A percentile compares a stretch with the other conserved stretches of the same genome.
Conservation (phyloP, 768 basidiomycete species). For the Tulasnella sp. region DNA sequence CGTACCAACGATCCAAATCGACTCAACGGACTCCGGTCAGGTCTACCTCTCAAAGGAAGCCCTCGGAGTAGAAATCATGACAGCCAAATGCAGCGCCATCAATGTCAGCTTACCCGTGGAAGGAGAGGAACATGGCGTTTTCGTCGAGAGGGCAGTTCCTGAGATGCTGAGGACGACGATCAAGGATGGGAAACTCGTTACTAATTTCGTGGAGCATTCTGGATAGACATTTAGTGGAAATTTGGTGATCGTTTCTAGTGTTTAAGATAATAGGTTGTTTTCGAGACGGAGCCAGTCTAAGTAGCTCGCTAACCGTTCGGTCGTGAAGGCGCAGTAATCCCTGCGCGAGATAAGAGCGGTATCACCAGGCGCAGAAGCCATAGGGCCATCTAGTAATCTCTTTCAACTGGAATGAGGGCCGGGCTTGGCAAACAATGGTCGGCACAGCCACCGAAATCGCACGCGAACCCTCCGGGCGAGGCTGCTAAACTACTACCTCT, state of each 20-base stretch:
- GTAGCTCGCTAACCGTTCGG: too few species aligned
- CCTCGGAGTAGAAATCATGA: constrained; percentile 79
- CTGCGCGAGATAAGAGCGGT: too few species aligned
- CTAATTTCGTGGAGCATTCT: constrained; percentile 80
- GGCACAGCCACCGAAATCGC: neutral
- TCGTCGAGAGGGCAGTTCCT: constrained; percentile 82
- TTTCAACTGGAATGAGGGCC: too few species aligned
- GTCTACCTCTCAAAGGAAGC: constrained; percentile 86
- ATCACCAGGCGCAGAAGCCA: too few species aligned
- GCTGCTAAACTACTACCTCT: neutral
- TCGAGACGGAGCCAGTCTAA: neutral
- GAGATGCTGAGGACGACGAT: constrained; percentile 93
- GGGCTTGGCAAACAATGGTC: neutral
- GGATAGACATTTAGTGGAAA: constrained; percentile 33
- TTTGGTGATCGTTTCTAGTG: neutral
- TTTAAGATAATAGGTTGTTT: neutral
- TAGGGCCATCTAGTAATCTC: too few species aligned
- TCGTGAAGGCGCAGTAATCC: too few species aligned
- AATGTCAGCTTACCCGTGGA: constrained; percentile 84
- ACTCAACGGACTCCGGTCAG: constrained; percentile 92
- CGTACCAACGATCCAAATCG: constrained; percentile 89
- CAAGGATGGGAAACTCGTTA: constrained; percentile 76
- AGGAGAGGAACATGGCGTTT: constrained; percentile 88
- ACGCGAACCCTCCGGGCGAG: neutral
- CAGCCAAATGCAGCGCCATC: constrained; percentile 88